Evolutionary conservation across 2,329 filamentous ascomycete genomes (phyloP).

Genomic region (Decorospora gaudefroyi): DNA sequence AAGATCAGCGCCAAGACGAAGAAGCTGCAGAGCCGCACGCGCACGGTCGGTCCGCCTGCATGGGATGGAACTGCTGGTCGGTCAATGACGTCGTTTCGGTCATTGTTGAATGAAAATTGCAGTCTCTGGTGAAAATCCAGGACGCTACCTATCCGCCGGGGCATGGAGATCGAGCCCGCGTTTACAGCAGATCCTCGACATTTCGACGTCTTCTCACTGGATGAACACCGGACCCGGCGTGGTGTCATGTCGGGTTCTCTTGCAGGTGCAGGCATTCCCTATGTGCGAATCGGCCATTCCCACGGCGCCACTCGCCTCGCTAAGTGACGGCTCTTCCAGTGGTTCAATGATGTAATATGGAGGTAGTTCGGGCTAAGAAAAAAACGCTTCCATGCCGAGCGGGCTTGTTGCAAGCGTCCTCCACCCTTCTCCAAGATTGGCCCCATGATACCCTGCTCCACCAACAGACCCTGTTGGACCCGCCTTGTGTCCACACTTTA

Average conservation of each 20-base stretch:
- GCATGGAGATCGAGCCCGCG: slow-evolving; percentile 19
- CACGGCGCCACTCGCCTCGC: too few species aligned
- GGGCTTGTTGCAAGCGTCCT: slow-evolving; percentile 32
- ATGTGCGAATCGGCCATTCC: too few species aligned
- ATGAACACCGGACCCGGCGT: background rate
- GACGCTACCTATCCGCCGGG: slow-evolving; percentile 16
- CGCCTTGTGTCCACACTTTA: slow-evolving; percentile 35
- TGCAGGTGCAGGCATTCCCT: too few species aligned
- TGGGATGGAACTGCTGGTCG: slow-evolving; percentile 15
- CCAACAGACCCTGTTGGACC: slow-evolving; percentile 30
- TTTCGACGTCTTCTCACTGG: slow-evolving; percentile 2
- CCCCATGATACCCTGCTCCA: slow-evolving; percentile 26
- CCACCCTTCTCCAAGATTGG: slow-evolving; percentile 32
- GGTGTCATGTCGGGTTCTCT: slow-evolving; percentile 2
- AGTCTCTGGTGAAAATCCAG: slow-evolving; percentile 24
- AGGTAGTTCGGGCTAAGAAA: slow-evolving; percentile 24
- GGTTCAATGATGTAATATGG: slow-evolving; percentile 30
- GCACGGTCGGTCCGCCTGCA: slow-evolving; percentile 34
- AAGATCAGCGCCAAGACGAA: slow-evolving; percentile 38
- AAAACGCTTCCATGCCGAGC: slow-evolving; percentile 29
- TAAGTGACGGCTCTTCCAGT: slow-evolving; percentile 1
- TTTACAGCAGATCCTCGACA: slow-evolving; percentile 10
- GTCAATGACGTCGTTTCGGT: slow-evolving; percentile 27
- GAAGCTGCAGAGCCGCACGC: slow-evolving; percentile 37
- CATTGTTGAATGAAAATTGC: slow-evolving; percentile 28